phyloP scores from a whole-genome alignment of 345 rosid genomes.

The Gossypium ekmanianum region DNA sequence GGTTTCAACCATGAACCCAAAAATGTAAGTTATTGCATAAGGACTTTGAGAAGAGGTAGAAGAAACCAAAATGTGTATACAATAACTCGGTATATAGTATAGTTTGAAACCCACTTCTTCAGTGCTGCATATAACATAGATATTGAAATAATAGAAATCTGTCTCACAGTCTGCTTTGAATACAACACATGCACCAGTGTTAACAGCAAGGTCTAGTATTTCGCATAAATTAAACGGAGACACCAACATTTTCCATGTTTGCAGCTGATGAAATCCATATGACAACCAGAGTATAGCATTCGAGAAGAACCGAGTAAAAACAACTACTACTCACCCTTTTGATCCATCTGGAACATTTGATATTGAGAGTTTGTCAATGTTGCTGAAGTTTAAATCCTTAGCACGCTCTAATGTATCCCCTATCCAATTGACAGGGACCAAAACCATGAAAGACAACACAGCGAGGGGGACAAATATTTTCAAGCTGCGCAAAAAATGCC shows the following conservation, averaged over 20 bases:
- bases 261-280: not conserved
- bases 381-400: conserved; percentile 52
- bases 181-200: not conserved
- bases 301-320: not conserved
- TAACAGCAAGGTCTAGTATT: not conserved
- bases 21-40: not conserved
- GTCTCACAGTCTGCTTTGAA: not conserved
- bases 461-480: conserved; percentile 72
- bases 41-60: not conserved
- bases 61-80: not conserved
- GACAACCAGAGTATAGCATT: not conserved
- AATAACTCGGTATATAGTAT: not conserved
- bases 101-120: not conserved
- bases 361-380: conserved; percentile 85
- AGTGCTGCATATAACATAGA: not conserved
- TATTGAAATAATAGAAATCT: not conserved
- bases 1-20: not conserved
- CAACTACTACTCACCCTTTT: conserved; percentile 38
- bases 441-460: conserved; percentile 54
- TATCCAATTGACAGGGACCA: conserved; percentile 89
- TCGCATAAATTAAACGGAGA: not conserved
- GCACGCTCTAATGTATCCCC: conserved; percentile 53
- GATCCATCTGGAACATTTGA: conserved; percentile 82
- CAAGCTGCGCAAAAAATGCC: conserved; percentile 49
- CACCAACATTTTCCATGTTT: not conserved